Evolutionary conservation across 2,329 filamentous ascomycete genomes (phyloP).

Genomic region (Fusarium oxysporum): DNA sequence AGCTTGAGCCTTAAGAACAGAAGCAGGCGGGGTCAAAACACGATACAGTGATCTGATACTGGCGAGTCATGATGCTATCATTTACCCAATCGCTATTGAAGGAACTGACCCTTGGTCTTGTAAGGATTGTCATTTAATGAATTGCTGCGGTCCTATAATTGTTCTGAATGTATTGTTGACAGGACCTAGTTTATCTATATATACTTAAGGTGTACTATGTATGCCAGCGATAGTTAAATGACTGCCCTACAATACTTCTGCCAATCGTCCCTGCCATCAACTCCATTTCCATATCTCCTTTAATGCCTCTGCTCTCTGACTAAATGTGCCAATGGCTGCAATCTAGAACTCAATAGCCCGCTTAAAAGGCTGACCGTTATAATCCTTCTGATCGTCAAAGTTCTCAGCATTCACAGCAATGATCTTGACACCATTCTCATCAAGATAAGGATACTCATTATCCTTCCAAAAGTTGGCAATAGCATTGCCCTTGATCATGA

Average conservation of each 20-base stretch:
- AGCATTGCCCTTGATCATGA: not conserved
- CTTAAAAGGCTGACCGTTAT: not conserved
- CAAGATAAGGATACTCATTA: not conserved
- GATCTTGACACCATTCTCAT: not conserved
- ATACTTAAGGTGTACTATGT: rapidly evolving
- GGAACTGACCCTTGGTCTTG: no score
- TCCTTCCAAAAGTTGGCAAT: not conserved
- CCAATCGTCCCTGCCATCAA: rapidly evolving
- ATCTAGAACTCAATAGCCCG: not conserved
- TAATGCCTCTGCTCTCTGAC: rapidly evolving
- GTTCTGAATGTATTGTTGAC: rapidly evolving
- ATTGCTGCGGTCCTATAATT: rapidly evolving
- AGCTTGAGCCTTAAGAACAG: rapidly evolving
- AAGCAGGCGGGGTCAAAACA: not conserved
- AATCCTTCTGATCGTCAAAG: not conserved
- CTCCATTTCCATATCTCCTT: no score
- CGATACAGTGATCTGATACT: not conserved
- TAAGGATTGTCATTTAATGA: not conserved
- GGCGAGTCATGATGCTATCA: rapidly evolving
- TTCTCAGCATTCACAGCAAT: not conserved
- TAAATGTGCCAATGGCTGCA: rapidly evolving
- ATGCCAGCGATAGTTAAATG: not conserved
- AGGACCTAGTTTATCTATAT: rapidly evolving
- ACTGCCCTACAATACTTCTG: not conserved
- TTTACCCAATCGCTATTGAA: no score